phyloP scores from a whole-genome alignment of 2,329 filamentous ascomycete genomes.

The Cercospora berteroae region DNA sequence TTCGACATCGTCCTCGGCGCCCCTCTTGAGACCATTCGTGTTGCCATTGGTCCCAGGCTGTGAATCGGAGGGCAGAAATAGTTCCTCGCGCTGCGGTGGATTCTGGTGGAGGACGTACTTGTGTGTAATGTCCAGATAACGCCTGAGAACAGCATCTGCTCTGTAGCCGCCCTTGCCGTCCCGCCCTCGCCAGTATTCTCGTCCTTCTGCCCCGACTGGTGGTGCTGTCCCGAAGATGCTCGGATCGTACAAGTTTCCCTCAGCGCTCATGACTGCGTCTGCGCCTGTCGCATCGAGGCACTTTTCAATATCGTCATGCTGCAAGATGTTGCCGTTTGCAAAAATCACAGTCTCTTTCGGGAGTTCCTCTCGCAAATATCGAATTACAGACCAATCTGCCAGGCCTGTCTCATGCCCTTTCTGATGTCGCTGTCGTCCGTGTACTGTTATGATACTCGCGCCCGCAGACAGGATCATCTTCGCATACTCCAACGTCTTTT shows the following conservation, averaged over 20 bases:
- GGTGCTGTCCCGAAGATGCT: constrained; percentile 75
- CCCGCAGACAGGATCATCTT: constrained; percentile 82
- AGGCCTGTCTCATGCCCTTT: constrained; percentile 94
- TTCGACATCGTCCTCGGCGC: constrained; percentile 42
- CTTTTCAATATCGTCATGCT: constrained; percentile 69
- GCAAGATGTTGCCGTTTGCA: constrained; percentile 91
- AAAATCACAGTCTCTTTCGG: constrained; percentile 89
- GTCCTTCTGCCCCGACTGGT: constrained; percentile 60
- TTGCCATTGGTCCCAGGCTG: constrained; percentile 35
- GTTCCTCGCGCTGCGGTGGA: constrained; percentile 65
- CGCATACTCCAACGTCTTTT: constrained; percentile 85
- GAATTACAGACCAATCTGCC: constrained; percentile 86
- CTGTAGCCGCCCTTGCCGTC: constrained; percentile 82
- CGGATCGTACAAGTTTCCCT: constrained; percentile 91
- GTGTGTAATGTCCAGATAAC: constrained; percentile 90
- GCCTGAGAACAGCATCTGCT: constrained; percentile 79
- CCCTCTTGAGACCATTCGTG: constrained; percentile 30
- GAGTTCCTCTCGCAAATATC: constrained; percentile 76
- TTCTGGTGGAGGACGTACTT: constrained; percentile 66
- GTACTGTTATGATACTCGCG: constrained; percentile 89
- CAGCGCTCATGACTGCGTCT: constrained; percentile 93
- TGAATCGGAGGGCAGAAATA: constrained; percentile 66
- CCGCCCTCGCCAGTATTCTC: constrained; percentile 82
- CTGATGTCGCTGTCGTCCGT: constrained; percentile 83
- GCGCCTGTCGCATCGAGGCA: constrained; percentile 83